Conservation (phyloP, 2,329 filamentous ascomycete genomes). For the Byssothecium circinans region DNA sequence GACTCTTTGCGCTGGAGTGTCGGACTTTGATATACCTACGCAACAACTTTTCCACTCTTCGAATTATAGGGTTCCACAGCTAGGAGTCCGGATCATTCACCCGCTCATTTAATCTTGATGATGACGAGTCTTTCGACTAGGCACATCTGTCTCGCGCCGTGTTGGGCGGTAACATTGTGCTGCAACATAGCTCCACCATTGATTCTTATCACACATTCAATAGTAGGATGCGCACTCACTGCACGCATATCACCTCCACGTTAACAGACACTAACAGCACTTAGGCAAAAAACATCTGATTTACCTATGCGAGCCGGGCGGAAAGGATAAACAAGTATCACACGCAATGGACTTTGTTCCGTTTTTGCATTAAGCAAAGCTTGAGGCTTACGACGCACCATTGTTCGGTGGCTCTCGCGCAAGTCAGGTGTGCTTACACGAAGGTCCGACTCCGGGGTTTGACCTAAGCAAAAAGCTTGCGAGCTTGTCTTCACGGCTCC, state of each 20-base stretch:
- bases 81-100: neutral
- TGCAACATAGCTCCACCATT: neutral
- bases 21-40: slow-evolving; percentile 11
- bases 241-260: too few relatives aligned
- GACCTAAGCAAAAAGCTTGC: neutral
- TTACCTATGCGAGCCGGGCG: neutral
- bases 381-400: slow-evolving; percentile 12
- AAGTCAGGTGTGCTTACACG: slow-evolving; percentile 8
- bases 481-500: neutral
- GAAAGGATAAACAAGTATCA: slow-evolving; percentile 1
- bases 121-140: slow-evolving; percentile 9
- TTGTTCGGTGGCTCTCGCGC: slow-evolving; percentile 2
- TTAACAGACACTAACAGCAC: too few relatives aligned
- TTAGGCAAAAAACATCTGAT: too few relatives aligned
- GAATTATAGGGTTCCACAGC: neutral
- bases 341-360: too few relatives aligned
- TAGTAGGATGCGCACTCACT: too few relatives aligned
- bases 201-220: neutral
- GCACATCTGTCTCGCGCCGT: neutral
- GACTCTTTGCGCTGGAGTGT: slow-evolving; percentile 2
- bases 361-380: neutral
- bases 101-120: neutral
- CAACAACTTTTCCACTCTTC: neutral
- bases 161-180: neutral
- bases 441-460: neutral